Base-by-base conservation (phyloP, 2,329 filamentous ascomycete species). In the Clonostachys byssicola region DNA sequence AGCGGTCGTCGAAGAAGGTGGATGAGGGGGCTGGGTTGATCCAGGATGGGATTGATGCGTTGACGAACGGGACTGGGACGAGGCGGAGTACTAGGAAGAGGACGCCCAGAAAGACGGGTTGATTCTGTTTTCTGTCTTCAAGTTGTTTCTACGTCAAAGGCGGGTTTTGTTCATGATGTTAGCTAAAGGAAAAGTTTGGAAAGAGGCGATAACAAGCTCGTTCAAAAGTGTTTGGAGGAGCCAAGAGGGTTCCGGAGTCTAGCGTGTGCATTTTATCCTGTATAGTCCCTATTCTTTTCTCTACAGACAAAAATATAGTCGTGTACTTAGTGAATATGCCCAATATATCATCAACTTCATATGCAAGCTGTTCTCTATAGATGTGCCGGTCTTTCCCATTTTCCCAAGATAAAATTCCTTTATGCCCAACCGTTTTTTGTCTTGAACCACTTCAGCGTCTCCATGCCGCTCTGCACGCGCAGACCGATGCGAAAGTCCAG, bases 401-500 rank as follows among this genome's bases (percentile, higher is more conserved):
- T 47, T 42, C 42, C 23, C 23, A 30, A 30, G 23, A n/a, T n/a
- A 30, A 30, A 9, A 30, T 5, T 30, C 23, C 23, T 30, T 30
- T 30, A 30, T 43, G 16, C 30, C 53, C 65, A 72, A 6, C 58
- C 62, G 60, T 70, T 72, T 60, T 71, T 75, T 49, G 54, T 64
- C 45, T 61, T 60, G 45, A 75, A 71, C 80, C 80, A 83, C 40
- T 65, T 73, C 44, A 90, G 60, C 14, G 84, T 89, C 57, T 86
- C 80, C 56, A 85, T 66, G 2, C 80, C 86, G 5, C 84, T 86
- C 58, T 85, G 83, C 46, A 89, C 78, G 49, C 86, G 82, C 76
- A 92, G 78, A 4, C 86, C 86, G 44, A 92, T 77, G 54, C 88
- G 76, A 16, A 84, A 82, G 65, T 95, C 89, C 44, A 94, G 71